phyloP scores from a whole-genome alignment of 768 basidiomycete genomes.

The Kondoa malvinella region DNA sequence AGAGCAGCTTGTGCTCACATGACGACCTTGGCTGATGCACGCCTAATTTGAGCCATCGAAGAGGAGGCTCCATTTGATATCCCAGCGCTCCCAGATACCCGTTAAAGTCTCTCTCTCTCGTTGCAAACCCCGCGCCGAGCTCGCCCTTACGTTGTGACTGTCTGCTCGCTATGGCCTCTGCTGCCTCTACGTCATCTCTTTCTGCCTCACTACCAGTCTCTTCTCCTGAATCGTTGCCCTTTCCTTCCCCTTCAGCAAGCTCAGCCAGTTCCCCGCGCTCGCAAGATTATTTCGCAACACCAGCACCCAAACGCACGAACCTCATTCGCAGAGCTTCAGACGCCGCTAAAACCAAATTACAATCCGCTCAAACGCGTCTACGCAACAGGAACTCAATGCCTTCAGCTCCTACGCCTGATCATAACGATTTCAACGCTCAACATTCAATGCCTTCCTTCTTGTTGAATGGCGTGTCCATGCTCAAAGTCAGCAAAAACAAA shows the following conservation, averaged over 20 bases:
- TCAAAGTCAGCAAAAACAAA: slow-evolving; percentile 14
- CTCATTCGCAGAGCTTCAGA: background rate
- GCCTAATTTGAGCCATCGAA: background rate
- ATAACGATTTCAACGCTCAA: background rate
- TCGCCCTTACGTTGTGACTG: too few species aligned
- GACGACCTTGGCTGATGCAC: too few species aligned
- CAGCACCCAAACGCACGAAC: too few species aligned
- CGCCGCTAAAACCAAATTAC: background rate
- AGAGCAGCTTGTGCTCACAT: too few species aligned
- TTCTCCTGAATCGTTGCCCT: background rate
- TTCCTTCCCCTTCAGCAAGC: background rate
- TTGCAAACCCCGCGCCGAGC: too few species aligned
- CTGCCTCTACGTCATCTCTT: background rate
- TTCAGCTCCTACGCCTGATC: background rate
- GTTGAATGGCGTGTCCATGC: slow-evolving; percentile 11
- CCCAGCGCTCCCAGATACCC: too few species aligned
- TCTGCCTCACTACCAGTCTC: background rate
- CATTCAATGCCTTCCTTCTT: slow-evolving; percentile 6
- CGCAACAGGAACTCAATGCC: background rate
- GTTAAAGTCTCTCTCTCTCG: too few species aligned
- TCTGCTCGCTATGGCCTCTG: too few species aligned
- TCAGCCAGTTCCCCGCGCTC: background rate
- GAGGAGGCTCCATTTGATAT: too few species aligned
- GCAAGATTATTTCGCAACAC: background rate
- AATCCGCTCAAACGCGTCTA: background rate